These are phyloP conservation scores for Panaeolus cyanescens DNA, from an alignment of 768 basidiomycete species.

Conservation along the genomic window DNA sequence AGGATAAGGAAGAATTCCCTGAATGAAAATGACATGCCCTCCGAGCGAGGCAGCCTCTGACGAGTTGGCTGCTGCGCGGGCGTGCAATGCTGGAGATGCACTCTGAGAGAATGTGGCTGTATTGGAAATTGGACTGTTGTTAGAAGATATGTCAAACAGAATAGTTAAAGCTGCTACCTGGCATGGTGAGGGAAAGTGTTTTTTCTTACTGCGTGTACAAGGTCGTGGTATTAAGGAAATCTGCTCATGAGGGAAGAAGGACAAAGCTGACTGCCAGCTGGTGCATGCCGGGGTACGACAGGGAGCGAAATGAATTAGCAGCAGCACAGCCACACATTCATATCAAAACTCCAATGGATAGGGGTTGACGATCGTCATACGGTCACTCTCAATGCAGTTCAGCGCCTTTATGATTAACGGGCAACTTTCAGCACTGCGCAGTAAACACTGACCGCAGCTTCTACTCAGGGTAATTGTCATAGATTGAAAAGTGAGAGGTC, in stretches of 20 bases:
- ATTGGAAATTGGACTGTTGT: not conserved
- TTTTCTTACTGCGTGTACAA: not conserved
- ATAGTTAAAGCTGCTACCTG: not conserved
- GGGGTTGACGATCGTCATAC: not conserved
- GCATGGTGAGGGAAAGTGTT: not conserved
- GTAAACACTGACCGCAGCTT: no score
- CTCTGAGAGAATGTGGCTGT: slow-evolving; percentile 7
- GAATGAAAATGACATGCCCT: slow-evolving; percentile 30
- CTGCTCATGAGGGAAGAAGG: not conserved
- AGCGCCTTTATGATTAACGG: no score
- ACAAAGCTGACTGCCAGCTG: not conserved
- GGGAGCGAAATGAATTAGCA: not conserved
- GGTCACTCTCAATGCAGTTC: not conserved
- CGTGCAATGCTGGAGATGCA: slow-evolving; percentile 14
- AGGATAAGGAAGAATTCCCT: not conserved
- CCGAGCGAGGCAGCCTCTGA: slow-evolving; percentile 41
- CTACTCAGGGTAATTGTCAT: no score
- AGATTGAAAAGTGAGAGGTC: no score
- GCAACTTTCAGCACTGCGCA: no score
- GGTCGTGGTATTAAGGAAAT: not conserved
- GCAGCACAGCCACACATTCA: not conserved
- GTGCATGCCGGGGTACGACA: not conserved
- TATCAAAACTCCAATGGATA: not conserved
- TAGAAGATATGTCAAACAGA: not conserved
- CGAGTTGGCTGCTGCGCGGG: slow-evolving; percentile 28